Evolutionary conservation across 2,329 filamentous ascomycete genomes (phyloP), one percentile per base, ranked within the genome.

Genomic region (Colletotrichum orchidophilum): DNA sequence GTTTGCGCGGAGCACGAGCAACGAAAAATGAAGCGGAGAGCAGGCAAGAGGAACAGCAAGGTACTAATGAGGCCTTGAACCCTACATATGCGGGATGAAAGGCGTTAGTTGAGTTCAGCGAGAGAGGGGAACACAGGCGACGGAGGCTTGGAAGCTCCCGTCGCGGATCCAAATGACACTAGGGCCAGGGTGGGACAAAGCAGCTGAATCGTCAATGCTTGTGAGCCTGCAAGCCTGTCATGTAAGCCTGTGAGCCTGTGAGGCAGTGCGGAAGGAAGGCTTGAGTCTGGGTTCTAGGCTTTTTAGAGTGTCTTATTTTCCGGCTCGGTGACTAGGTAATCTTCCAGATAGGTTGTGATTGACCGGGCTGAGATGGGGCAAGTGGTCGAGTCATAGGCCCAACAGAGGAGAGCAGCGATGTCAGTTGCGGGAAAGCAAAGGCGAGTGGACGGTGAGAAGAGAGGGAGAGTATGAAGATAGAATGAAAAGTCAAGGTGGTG

Each of bases 81-180:
- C 39, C 39, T 46, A 46, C 39, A 18, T 46, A 46, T 21, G 39
- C 39, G 39, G 39, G 39, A 46, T 46, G 39, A 21, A 46, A 46
- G 39, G 39, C 39, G 39, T 46, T 46, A 54, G 60, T 53, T 54
- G 49, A 63, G 60, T 53, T 53, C 31, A 42, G 46, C 11, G 49
- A 65, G 39, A 54, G 52, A 33, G 59, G 39, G 35, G 39, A 29
- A 58, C 60, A 61, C 46, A 33, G 52, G 46, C 39, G 53, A 53
- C 39, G 63, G 31, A 52, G 63, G 63, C 67, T 31, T 70, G 67
- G 63, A 60, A 65, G 68, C 68, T 70, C 57, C 68, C 68, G 68
- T 70, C 68, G 68, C 68, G 68, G 57, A 70, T 70, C 63, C 63
- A 67, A 70, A 70, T 67, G 57, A 53, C 68, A 67, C 68, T 58